Evolutionary conservation across 495 filamentous ascomycete species (phyloP).

Genomic region (Aspergillus egyptiacus): DNA sequence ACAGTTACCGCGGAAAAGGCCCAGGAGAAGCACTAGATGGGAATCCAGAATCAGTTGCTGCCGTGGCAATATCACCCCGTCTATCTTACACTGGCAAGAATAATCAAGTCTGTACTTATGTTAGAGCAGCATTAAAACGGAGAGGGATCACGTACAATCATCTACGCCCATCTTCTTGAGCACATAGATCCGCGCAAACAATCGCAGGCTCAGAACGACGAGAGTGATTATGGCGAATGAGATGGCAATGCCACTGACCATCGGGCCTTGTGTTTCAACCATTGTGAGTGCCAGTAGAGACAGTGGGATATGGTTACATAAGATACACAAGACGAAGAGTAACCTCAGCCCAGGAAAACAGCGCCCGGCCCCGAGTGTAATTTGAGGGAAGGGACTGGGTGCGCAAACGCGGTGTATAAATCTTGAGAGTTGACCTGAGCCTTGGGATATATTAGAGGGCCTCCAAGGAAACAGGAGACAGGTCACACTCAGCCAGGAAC

Average conservation of each 20-base stretch:
- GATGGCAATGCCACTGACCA: slow-evolving; percentile 27
- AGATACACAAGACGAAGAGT: background rate
- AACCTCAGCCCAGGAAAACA: background rate
- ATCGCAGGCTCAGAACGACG: slow-evolving; percentile 29
- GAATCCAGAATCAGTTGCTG: slow-evolving; percentile 2
- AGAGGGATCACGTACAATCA: slow-evolving; percentile 27
- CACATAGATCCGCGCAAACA: slow-evolving; percentile 34
- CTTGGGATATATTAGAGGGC: too few species aligned
- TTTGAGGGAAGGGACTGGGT: too few species aligned
- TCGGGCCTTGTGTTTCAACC: slow-evolving; percentile 27
- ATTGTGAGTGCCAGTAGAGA: background rate
- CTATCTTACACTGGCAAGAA: slow-evolving; percentile 30
- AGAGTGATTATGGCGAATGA: slow-evolving; percentile 33
- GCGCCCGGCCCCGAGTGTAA: too few species aligned
- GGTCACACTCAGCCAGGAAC: too few species aligned
- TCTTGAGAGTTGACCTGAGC: too few species aligned
- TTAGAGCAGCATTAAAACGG: background rate
- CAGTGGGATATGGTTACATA: too few species aligned
- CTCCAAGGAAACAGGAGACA: too few species aligned
- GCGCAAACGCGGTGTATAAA: too few species aligned
- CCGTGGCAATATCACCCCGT: background rate
- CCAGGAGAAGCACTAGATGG: slow-evolving; percentile 28
- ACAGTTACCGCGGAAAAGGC: slow-evolving; percentile 32
- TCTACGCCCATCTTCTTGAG: slow-evolving; percentile 30
- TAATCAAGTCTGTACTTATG: slow-evolving; percentile 27